Conservation (phyloP, 169 alveolate species). For the Theileria luwenshuni region DNA sequence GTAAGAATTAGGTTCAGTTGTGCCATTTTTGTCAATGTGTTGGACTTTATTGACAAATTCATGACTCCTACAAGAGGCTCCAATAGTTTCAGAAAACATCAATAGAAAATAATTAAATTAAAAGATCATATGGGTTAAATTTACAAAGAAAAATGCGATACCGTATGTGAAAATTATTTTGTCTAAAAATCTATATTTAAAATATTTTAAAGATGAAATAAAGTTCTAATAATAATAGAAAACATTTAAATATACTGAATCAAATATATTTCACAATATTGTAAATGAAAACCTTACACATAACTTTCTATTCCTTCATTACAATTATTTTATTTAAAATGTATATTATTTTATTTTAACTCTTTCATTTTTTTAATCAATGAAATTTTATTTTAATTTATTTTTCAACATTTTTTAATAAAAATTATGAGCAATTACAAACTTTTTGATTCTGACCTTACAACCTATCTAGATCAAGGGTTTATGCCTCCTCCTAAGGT, state of each 20-base stretch:
- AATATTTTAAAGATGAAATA: background rate
- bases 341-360: background rate
- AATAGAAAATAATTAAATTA: background rate
- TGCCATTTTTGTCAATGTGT: background rate
- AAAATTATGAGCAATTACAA: conserved; percentile 2
- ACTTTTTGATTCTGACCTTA: conserved; percentile 31
- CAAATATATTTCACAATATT: no score
- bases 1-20: background rate
- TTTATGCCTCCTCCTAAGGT: conserved; percentile 29
- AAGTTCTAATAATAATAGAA: background rate
- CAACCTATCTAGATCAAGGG: conserved; percentile 33
- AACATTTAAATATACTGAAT: background rate
- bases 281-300: no score
- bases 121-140: background rate
- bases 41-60: background rate
- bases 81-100: conserved; percentile 3
- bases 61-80: conserved; percentile 6
- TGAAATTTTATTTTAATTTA: background rate
- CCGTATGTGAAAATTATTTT: background rate
- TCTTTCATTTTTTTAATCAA: background rate
- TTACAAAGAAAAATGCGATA: background rate
- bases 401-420: background rate
- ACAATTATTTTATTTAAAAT: background rate
- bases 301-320: background rate
- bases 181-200: background rate